A percentile compares a stretch with the other conserved stretches of the same genome.
Conservation (phyloP, 306 rosid genomes). For the Vicia faba region DNA sequence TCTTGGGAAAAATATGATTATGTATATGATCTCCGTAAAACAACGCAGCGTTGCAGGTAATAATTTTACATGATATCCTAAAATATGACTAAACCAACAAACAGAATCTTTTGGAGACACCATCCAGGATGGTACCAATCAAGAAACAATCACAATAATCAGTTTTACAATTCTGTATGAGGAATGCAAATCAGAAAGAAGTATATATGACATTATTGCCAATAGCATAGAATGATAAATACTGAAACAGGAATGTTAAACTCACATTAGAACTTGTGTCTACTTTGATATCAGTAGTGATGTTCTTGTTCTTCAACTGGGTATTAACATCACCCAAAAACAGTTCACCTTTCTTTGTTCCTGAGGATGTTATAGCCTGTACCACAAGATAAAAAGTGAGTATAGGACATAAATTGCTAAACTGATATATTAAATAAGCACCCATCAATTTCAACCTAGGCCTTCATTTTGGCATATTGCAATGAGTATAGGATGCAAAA, state of each 20-base stretch:
- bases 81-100: constrained; percentile 16
- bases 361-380: constrained; percentile 88
- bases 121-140: neutral
- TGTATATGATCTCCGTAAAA: neutral
- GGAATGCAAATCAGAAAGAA: neutral
- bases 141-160: constrained; percentile 7
- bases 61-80: neutral
- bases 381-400: constrained; percentile 31
- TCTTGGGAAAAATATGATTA: no score
- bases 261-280: constrained; percentile 84
- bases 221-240: neutral
- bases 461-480: no score
- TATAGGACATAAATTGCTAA: neutral
- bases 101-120: neutral
- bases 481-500: no score
- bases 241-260: neutral
- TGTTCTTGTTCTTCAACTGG: constrained; percentile 73
- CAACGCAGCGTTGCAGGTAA: neutral
- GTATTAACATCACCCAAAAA: constrained; percentile 85
- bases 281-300: constrained; percentile 92
- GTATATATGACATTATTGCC: neutral
- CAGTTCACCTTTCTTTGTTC: constrained; percentile 79
- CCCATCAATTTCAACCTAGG: no score
- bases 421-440: no score
- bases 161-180: neutral